Conservation (phyloP, 306 rosid genomes). For the Lupinus albus region DNA sequence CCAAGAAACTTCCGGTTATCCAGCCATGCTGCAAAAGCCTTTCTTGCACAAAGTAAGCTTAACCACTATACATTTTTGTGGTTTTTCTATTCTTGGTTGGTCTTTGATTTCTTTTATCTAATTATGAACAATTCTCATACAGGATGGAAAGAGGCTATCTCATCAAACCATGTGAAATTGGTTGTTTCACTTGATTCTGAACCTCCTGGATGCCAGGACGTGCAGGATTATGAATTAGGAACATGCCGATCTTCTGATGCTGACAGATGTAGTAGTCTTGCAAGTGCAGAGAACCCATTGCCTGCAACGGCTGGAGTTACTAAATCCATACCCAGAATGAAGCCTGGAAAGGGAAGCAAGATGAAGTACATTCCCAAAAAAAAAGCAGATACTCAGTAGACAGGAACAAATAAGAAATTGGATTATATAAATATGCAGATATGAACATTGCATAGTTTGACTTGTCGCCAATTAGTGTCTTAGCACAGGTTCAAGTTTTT, state of each 20-base stretch:
- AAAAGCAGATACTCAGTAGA: conserved; percentile 48
- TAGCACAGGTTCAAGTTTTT: conserved; percentile 69
- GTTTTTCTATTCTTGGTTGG: conserved; percentile 21
- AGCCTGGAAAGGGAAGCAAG: conserved; percentile 60
- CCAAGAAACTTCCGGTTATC: conserved; percentile 48
- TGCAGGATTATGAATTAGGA: conserved; percentile 44
- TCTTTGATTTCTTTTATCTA: conserved; percentile 28
- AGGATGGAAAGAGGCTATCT: conserved; percentile 93
- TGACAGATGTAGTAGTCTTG: conserved; percentile 46
- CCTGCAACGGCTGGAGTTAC: conserved; percentile 46
- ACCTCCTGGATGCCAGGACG: conserved; percentile 41
- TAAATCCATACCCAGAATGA: conserved; percentile 56
- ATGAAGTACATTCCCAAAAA: conserved; percentile 75
- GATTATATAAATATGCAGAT: conserved; percentile 50
- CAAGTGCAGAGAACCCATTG: conserved; percentile 50
- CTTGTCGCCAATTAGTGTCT: conserved; percentile 45
- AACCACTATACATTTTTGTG: not conserved
- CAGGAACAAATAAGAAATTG: conserved; percentile 44
- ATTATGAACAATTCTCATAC: conserved; percentile 39
- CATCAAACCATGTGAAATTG: conserved; percentile 68
- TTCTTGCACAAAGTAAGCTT: conserved; percentile 77
- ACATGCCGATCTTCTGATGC: conserved; percentile 40
- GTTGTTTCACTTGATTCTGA: conserved; percentile 54
- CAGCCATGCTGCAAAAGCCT: conserved; percentile 64
- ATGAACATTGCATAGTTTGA: conserved; percentile 53